Conservation (phyloP, 257 asterid species). For the Verbena officinalis region DNA sequence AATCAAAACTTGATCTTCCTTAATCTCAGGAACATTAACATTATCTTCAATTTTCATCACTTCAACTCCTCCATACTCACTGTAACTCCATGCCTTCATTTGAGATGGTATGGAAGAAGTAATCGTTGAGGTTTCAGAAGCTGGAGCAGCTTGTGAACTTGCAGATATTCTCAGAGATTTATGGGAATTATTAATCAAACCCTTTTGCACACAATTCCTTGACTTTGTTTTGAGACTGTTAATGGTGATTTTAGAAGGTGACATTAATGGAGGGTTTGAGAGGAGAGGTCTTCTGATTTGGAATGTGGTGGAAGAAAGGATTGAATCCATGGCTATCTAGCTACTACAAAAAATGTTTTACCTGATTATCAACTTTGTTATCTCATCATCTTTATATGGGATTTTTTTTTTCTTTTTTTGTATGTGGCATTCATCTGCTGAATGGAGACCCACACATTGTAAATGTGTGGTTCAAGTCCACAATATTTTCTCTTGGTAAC, state of each 20-base stretch:
- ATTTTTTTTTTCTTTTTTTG: background rate
- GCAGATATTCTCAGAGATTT: constrained; percentile 44
- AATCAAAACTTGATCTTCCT: constrained; percentile 78
- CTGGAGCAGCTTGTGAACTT: constrained; percentile 60
- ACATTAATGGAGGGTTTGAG: constrained; percentile 32
- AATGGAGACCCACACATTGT: constrained; percentile 24
- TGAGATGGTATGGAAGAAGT: constrained; percentile 55
- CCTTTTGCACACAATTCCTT: constrained; percentile 17
- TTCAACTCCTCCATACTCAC: constrained; percentile 77
- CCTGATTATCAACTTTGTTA: constrained; percentile 22
- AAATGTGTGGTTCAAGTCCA: constrained; percentile 33
- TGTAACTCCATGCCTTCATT: constrained; percentile 87
- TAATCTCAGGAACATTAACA: constrained; percentile 62
- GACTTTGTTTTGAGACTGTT: constrained; percentile 21
- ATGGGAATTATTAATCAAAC: constrained; percentile 17
- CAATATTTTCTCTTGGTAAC: constrained; percentile 9
- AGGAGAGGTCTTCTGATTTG: constrained; percentile 42
- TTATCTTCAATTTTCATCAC: constrained; percentile 64
- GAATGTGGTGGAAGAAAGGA: constrained; percentile 62
- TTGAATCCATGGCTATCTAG: constrained; percentile 50
- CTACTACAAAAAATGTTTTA: background rate
- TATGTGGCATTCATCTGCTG: constrained; percentile 31
- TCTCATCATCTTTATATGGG: constrained; percentile 16
- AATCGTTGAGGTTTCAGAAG: constrained; percentile 45
- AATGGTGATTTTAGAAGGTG: constrained; percentile 29